phyloP scores from a whole-genome alignment of 164 flowering plant genomes.

The Stephania japonica region DNA sequence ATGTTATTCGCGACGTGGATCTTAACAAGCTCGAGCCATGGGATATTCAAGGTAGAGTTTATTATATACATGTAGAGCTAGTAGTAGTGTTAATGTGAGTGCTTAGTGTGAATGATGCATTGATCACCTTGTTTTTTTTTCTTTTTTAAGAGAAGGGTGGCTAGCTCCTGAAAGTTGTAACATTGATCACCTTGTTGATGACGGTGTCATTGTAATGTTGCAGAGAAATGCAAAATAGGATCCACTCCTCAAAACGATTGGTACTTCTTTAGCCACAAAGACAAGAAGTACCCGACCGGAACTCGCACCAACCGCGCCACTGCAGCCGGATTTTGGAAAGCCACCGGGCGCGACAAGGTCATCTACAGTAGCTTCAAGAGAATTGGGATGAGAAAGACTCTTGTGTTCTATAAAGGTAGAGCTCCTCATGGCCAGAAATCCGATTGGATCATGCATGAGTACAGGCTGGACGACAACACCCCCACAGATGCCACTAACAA shows the following conservation, averaged over 20 bases:
- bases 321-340: constrained; percentile 91
- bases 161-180: too few relatives aligned
- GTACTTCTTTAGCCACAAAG: constrained; percentile 97
- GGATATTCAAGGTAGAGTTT: constrained; percentile 90
- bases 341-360: constrained; percentile 93
- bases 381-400: constrained; percentile 86
- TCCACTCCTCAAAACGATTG: constrained; percentile 89
- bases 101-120: neutral
- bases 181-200: too few relatives aligned
- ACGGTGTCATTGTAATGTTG: neutral
- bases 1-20: constrained; percentile 86
- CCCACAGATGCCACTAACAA: constrained; percentile 23
- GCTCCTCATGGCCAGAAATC: constrained; percentile 95
- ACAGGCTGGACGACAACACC: constrained; percentile 61
- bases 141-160: too few relatives aligned
- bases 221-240: constrained; percentile 85
- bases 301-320: constrained; percentile 90
- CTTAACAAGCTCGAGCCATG: constrained; percentile 94
- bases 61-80: neutral
- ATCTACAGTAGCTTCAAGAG: constrained; percentile 54
- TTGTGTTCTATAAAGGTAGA: constrained; percentile 81
- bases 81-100: neutral
- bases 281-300: constrained; percentile 87
- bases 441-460: constrained; percentile 97
- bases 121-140: too few relatives aligned